A percentile compares a stretch with the other conserved stretches of the same genome.
Evolutionary conservation across 129 eudicot genomes (phyloP).

Genomic region (Oenanthe sinensis): DNA sequence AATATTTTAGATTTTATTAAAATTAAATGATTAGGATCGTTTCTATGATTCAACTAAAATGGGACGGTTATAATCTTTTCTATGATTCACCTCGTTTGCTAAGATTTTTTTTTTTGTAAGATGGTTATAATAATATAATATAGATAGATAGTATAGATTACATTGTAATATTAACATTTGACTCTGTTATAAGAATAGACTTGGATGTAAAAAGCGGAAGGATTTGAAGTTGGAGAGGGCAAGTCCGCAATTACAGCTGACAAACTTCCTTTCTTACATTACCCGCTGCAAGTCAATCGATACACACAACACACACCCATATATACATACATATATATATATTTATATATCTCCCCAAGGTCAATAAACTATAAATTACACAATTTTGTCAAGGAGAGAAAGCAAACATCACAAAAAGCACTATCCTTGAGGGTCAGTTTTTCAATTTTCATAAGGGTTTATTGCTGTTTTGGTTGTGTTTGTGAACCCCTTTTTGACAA

Average conservation of each 20-base stretch:
- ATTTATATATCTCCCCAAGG: neutral
- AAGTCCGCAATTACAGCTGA: slow-evolving; percentile 6
- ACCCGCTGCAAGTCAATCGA: neutral
- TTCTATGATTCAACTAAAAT: no score
- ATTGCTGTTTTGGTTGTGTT: neutral
- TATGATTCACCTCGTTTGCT: no score
- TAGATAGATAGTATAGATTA: no score
- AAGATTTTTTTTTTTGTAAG: no score
- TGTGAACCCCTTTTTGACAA: neutral
- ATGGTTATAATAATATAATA: no score
- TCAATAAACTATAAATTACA: neutral
- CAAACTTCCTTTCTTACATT: neutral
- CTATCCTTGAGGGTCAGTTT: neutral
- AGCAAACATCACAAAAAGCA: neutral
- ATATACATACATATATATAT: neutral
- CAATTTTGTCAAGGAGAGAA: neutral
- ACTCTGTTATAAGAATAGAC: no score
- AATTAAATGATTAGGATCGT: no score
- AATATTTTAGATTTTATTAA: no score
- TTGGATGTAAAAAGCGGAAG: neutral
- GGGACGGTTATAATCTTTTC: no score
- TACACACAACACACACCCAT: neutral
- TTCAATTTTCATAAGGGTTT: neutral
- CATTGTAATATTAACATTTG: no score
- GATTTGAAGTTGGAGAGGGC: neutral